Conservation (phyloP, 176 grass and related monocot species). For the Lolium rigidum region DNA sequence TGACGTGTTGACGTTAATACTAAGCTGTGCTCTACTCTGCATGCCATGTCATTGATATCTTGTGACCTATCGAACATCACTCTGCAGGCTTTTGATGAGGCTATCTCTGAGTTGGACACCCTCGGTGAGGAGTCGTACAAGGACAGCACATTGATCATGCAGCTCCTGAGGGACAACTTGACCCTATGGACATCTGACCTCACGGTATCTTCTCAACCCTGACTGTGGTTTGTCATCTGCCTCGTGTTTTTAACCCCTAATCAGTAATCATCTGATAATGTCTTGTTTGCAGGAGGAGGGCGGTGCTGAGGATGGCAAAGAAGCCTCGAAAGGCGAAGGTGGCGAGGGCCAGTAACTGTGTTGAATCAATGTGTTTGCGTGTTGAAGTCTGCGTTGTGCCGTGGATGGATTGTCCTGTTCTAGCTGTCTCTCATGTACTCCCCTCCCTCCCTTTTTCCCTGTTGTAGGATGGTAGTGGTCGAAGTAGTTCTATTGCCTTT, state of each 20-base stretch:
- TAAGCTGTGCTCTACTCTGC: neutral
- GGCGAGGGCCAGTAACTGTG: conserved; percentile 62
- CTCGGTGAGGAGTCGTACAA: conserved; percentile 93
- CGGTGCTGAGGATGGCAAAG: conserved; percentile 66
- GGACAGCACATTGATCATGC: conserved; percentile 95
- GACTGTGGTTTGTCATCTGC: neutral
- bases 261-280: neutral
- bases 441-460: neutral
- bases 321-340: conserved; percentile 57
- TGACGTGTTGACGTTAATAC: neutral
- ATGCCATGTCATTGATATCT: neutral
- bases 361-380: neutral
- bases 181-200: conserved; percentile 94
- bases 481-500: conserved; percentile 45
- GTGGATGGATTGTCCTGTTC: conserved; percentile 12
- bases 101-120: conserved; percentile 86
- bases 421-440: conserved; percentile 30
- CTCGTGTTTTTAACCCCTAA: no score
- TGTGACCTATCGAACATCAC: neutral
- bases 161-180: conserved; percentile 90
- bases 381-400: conserved; percentile 2
- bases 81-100: conserved; percentile 83
- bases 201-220: conserved; percentile 51
- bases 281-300: conserved; percentile 69
- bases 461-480: conserved; percentile 35